Base-by-base conservation (phyloP, 2,329 filamentous ascomycete genomes). In the Penicillium thymicola region DNA sequence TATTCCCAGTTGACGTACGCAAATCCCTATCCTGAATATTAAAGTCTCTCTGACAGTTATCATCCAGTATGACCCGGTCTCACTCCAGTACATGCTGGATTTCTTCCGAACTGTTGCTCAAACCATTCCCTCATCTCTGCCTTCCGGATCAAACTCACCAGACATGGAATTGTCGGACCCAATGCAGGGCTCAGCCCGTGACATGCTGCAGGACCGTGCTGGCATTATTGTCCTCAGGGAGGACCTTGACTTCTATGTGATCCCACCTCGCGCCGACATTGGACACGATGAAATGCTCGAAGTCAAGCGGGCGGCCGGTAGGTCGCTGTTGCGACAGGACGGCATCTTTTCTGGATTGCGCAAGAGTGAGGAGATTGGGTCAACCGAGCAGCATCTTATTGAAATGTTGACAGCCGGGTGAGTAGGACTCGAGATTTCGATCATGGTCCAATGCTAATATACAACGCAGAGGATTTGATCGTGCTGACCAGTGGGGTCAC, bases 351-450 rank as follows among this genome's bases (percentile, higher is more conserved):
- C 92, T 4, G 94, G 94, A 0, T 79, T 99, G 45, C 89, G 94
- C 75, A 91, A 93, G 72, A 97, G 93, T 68, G 92, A 99, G 66
- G 94, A 99, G 76, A 88, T 90, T 18, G 94, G 94, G 21, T 97
- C 93, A 18, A 99, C 94, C 0, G 94, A 99, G 76, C 94, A 96
- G 65, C 94, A 99, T 79, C 81, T 99, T 38, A 99, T 99, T 69
- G 94, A 99, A 79, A 99, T 99, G 94, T 78, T 99, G 76, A 99
- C 94, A 53, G 94, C 94, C 71, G 94, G 93, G 93, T 97, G 81
- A 77, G 88, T 47, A 46, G 3, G 18, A 30, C 18, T 5, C 4
- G 1, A 13, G 30, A 1, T n/a, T 30, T 16, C 7, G 40, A 37
- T 16, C 10, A 38, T 18, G 23, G 14, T 51, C 46, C 25, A 21